Base-by-base conservation (phyloP, 2,329 filamentous ascomycete species). In the Xenoacremonium recifei region DNA sequence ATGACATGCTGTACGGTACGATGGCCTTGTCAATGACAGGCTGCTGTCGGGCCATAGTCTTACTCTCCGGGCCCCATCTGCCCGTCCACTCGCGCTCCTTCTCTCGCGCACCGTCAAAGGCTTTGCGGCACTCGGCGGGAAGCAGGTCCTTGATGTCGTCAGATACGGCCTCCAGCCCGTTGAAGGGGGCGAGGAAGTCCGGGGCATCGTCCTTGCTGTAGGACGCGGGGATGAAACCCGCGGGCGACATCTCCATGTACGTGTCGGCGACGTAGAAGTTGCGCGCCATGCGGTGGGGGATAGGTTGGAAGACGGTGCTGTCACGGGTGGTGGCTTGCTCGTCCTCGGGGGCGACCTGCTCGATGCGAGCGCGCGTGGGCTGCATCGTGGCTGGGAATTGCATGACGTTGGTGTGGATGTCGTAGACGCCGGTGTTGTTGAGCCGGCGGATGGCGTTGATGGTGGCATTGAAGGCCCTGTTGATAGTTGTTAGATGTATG, bases 401-500 rank as follows among this genome's bases (percentile, higher is more conserved):
- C 77, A 96, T 86, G 45, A 79, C 69, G 64, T 99, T 99, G 40
- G 93, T 97, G 69, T 97, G 91, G 19, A 92, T 83, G 58, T 99
- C 91, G 66, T 97, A 97, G 40, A 92, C 79, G 36, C 93, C 93
- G 18, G 79, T 69, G 7, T 85, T 73, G 53, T 87, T 93, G 32
- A 76, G 70, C 47, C 77, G 79, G 40, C 93, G 86, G 40, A 83
- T 73, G 13, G 78, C 76, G 23, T 82, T 77, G 45, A 97, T 78
- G 15, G 76, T 72, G 16, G 86, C 77, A 66, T 97, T 99, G 72
- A 93, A 97, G 35, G 82, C 82, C 62, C 92, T 96, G 47, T 17
- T 37, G 30, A 21, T 17, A n/a, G 3, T 27, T 12, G 29, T 53
- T 41, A 54, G 52, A 21, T 33, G n/a, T 12, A 11, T 41, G 33